A percentile compares a stretch with the other conserved stretches of the same genome.
phyloP scores from a whole-genome alignment of 768 basidiomycete genomes.

The Pulveroboletus ravenelii region DNA sequence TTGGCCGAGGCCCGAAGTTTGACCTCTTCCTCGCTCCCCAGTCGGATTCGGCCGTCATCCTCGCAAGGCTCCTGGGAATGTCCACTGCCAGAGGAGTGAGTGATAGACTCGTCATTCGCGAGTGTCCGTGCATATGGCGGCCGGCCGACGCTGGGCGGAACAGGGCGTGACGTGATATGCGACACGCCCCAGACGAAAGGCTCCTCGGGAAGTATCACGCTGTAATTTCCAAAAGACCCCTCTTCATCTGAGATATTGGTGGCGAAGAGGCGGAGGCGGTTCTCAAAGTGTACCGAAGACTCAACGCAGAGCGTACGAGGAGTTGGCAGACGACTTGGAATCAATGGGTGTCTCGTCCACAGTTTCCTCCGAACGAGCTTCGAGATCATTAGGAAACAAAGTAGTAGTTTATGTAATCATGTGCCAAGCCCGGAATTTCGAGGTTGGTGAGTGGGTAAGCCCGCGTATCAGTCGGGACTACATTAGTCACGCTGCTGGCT shows the following conservation, averaged over 20 bases:
- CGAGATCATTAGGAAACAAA: not conserved
- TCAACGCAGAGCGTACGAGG: too few species aligned
- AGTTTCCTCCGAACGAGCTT: not conserved
- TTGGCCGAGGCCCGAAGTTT: constrained; percentile 49
- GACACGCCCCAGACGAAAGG: constrained; percentile 60
- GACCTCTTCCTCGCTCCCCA: constrained; percentile 51
- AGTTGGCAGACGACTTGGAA: not conserved
- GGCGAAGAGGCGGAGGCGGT: constrained; percentile 5
- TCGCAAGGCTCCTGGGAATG: constrained; percentile 5
- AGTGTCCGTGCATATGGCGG: constrained; percentile 46
- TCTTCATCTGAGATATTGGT: constrained; percentile 2
- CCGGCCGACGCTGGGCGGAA: constrained; percentile 51
- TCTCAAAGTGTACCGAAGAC: too few species aligned
- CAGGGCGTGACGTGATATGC: constrained; percentile 52
- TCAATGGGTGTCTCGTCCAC: not conserved
- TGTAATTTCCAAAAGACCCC: constrained; percentile 48
- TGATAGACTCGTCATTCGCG: not conserved
- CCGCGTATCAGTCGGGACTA: too few species aligned
- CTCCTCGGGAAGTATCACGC: constrained; percentile 60
- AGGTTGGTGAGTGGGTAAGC: too few species aligned
- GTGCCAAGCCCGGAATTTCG: too few species aligned
- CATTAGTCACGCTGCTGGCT: too few species aligned
- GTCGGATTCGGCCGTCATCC: constrained; percentile 37
- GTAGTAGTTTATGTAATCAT: constrained; percentile 1
- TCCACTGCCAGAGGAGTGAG: not conserved